These are phyloP conservation scores for Hortiboletus campestris DNA, from an alignment of 768 basidiomycete genomes.

Conservation along the genomic window DNA sequence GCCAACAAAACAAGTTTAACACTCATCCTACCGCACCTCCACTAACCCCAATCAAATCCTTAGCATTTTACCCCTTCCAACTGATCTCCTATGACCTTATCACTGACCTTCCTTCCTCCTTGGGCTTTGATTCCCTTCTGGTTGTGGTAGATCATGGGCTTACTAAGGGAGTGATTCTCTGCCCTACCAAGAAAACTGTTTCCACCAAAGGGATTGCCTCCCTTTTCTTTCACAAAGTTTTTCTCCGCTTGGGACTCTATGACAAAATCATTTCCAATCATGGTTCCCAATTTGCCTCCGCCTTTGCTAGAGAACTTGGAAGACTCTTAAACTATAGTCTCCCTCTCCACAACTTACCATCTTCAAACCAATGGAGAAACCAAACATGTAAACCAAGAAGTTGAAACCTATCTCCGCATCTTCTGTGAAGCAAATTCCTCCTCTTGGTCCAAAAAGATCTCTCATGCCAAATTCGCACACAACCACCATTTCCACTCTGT, in stretches of 20 bases:
- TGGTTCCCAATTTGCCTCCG: not conserved
- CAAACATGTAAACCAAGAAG: not conserved
- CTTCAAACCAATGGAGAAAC: not conserved
- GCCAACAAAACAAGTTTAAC: no score
- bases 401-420: no score
- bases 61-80: no score
- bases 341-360: not conserved
- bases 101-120: no score
- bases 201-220: slow-evolving; percentile 10
- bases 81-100: slow-evolving; percentile 15
- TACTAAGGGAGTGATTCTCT: slow-evolving; percentile 15
- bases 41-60: no score
- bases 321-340: not conserved
- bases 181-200: slow-evolving; percentile 18
- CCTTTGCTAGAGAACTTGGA: not conserved
- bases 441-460: no score
- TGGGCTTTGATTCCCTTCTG: no score
- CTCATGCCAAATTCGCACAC: no score
- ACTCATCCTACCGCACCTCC: no score
- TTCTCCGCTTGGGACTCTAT: not conserved
- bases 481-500: no score
- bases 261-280: not conserved
- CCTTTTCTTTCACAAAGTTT: not conserved
- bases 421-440: no score
- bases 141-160: no score